Conservation (phyloP, 768 basidiomycete genomes). For the Harrya chromipes region DNA sequence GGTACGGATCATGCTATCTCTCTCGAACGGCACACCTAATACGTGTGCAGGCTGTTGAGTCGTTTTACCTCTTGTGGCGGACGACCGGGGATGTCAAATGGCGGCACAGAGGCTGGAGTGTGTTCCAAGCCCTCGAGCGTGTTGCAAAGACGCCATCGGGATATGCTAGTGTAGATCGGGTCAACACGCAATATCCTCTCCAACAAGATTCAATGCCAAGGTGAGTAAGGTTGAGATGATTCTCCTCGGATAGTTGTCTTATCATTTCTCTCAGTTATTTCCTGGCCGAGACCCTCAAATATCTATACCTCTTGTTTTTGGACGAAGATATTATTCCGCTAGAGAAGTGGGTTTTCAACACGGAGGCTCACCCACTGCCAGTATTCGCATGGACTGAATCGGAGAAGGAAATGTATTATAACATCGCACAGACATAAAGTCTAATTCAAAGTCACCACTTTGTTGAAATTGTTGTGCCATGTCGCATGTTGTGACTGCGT, state of each 20-base stretch:
- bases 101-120: slow-evolving; percentile 68
- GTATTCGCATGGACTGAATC: slow-evolving; percentile 59
- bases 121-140: slow-evolving; percentile 64
- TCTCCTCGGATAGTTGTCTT: no score
- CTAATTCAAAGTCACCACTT: neutral
- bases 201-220: slow-evolving; percentile 70
- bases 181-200: slow-evolving; percentile 38
- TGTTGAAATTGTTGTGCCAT: neutral
- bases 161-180: slow-evolving; percentile 57
- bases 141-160: slow-evolving; percentile 56
- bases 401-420: slow-evolving; percentile 42
- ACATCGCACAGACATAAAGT: neutral
- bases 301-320: slow-evolving; percentile 67
- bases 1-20: slow-evolving; percentile 37
- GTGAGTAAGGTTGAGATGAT: slow-evolving; percentile 35
- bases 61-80: slow-evolving; percentile 68
- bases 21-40: neutral
- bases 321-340: slow-evolving; percentile 58
- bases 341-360: slow-evolving; percentile 60
- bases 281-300: slow-evolving; percentile 64
- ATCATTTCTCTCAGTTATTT: slow-evolving; percentile 39
- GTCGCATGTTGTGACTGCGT: neutral
- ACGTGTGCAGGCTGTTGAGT: slow-evolving; percentile 59
- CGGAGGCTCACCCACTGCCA: slow-evolving; percentile 77
- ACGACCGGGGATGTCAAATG: slow-evolving; percentile 64